Evolutionary conservation across 768 basidiomycete genomes (phyloP).

Genomic region (Trametes punicea): DNA sequence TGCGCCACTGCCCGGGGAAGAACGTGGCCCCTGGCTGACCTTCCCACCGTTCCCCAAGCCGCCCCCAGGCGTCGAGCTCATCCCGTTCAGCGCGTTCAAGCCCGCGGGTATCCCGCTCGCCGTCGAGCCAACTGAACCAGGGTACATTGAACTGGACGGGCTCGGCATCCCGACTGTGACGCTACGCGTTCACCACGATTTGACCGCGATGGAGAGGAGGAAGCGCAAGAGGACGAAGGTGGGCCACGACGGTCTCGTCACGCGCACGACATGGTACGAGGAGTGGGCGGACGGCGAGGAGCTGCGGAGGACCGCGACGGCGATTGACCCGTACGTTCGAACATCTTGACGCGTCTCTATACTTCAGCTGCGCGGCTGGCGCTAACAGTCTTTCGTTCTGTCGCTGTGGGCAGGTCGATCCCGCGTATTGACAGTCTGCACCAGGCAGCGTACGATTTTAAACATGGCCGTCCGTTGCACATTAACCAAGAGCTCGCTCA

Average conservation of each 20-base stretch:
- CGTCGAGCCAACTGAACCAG: slow-evolving; percentile 33
- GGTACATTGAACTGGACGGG: slow-evolving; percentile 54
- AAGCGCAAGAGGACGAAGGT: slow-evolving; percentile 45
- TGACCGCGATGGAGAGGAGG: slow-evolving; percentile 53
- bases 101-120: slow-evolving; percentile 56
- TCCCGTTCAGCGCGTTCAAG: slow-evolving; percentile 55
- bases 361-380: background rate
- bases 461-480: slow-evolving; percentile 39
- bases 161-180: slow-evolving; percentile 64
- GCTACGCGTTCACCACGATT: slow-evolving; percentile 54
- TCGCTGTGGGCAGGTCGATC: slow-evolving; percentile 41
- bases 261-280: slow-evolving; percentile 56
- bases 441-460: slow-evolving; percentile 59
- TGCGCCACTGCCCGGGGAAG: slow-evolving; percentile 5
- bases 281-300: slow-evolving; percentile 67
- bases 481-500: slow-evolving; percentile 31
- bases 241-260: slow-evolving; percentile 20
- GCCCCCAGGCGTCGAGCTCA: slow-evolving; percentile 45
- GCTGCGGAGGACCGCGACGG: slow-evolving; percentile 37
- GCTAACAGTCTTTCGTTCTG: background rate
- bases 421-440: slow-evolving; percentile 53
- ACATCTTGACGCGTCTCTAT: background rate
- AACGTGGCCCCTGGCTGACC: slow-evolving; percentile 16
- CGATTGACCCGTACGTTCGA: slow-evolving; percentile 51
- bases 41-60: slow-evolving; percentile 49